Percentiles rank a stretch among this genome's conserved stretches.
phyloP scores from a whole-genome alignment of 1,284 basidiomycete species.

The Tilletia indica region DNA sequence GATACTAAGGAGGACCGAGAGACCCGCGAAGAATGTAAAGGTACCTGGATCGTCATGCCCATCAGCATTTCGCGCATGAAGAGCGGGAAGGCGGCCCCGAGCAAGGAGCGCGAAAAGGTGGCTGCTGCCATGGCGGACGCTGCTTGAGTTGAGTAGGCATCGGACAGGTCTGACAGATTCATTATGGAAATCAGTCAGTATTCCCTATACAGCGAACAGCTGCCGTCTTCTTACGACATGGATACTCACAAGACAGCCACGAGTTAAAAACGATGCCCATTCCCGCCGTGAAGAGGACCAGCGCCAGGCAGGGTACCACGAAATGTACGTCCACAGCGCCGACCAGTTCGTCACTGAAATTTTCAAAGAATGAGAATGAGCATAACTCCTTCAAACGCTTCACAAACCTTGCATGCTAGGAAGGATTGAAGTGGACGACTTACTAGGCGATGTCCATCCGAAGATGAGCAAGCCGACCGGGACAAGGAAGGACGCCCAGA shows the following conservation, averaged over 20 bases:
- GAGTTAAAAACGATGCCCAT: constrained; percentile 29
- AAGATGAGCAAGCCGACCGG: constrained; percentile 33
- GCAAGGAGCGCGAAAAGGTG: constrained; percentile 23
- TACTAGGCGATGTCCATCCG: constrained; percentile 29
- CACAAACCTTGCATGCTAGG: no score
- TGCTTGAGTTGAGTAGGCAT: constrained; percentile 27
- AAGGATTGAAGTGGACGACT: no score
- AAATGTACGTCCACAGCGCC: constrained; percentile 27
- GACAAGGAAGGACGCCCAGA: constrained; percentile 26
- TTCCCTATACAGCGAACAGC: no score
- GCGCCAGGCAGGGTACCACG: constrained; percentile 26
- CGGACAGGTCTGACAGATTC: constrained; percentile 21
- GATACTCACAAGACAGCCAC: constrained; percentile 26
- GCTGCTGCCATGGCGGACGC: constrained; percentile 27
- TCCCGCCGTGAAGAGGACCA: constrained; percentile 26
- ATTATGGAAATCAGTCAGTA: no score
- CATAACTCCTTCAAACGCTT: no score
- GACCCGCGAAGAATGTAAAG: constrained; percentile 28
- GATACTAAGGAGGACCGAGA: constrained; percentile 25
- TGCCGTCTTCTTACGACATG: no score
- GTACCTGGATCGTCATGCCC: constrained; percentile 31
- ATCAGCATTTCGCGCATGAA: constrained; percentile 28
- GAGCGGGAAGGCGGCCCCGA: constrained; percentile 31
- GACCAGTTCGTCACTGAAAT: constrained; percentile 8
- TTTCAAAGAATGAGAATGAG: no score